Conservation (phyloP, 176 grass and related monocot species). For the Carex scoparia region DNA sequence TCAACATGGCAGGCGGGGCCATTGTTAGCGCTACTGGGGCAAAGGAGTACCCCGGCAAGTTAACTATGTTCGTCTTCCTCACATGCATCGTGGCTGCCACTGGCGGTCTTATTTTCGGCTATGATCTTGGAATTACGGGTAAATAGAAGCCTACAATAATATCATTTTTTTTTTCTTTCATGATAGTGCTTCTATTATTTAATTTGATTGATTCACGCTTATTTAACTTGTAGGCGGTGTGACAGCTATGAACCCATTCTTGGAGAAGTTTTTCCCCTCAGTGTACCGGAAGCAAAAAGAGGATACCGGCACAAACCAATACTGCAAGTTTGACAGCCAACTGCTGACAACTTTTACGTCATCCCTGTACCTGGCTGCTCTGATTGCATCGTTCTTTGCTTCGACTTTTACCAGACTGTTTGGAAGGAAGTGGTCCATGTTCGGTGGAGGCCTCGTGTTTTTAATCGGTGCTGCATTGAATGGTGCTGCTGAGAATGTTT, state of each 20-base stretch:
- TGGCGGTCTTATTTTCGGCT: conserved; percentile 35
- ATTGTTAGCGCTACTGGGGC: conserved; percentile 10
- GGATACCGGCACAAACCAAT: conserved; percentile 28
- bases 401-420: conserved; percentile 28
- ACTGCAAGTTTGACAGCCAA: conserved; percentile 52
- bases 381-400: conserved; percentile 40
- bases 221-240: conserved; percentile 26
- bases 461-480: conserved; percentile 39
- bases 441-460: conserved; percentile 37
- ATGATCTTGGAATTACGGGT: conserved; percentile 37
- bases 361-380: conserved; percentile 43
- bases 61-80: conserved; percentile 27
- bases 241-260: conserved; percentile 31
- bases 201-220: neutral
- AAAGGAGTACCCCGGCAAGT: conserved; percentile 35
- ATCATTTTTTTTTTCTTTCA: neutral
- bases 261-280: conserved; percentile 36
- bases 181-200: neutral
- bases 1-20: conserved; percentile 32
- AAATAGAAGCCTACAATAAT: neutral
- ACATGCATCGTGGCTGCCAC: conserved; percentile 32
- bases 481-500: conserved; percentile 27
- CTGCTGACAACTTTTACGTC: conserved; percentile 40
- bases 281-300: conserved; percentile 30
- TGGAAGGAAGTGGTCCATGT: conserved; percentile 49